Evolutionary conservation across 352 stramenopile genomes (phyloP).

Genomic region (Phytophthora kernoviae): DNA sequence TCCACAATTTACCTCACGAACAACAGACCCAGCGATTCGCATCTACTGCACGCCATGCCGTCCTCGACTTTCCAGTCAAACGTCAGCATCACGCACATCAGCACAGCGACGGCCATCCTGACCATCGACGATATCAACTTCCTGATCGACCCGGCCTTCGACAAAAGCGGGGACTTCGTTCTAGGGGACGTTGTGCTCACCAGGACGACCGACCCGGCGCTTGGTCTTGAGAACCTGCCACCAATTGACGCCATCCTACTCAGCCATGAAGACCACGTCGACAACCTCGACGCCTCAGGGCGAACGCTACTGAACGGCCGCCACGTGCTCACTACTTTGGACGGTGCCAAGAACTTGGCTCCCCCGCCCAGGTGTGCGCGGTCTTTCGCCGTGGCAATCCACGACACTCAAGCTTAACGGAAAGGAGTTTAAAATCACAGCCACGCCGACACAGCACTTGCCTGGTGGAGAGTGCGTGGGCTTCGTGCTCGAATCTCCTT

Average conservation of each 20-base stretch:
- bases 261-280: conserved; percentile 44
- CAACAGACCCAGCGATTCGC: background rate
- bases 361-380: conserved; percentile 39
- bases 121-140: conserved; percentile 51
- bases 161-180: conserved; percentile 23
- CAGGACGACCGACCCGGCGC: conserved; percentile 21
- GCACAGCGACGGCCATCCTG: conserved; percentile 41
- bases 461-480: conserved; percentile 38
- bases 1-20: background rate
- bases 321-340: conserved; percentile 39
- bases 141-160: conserved; percentile 40
- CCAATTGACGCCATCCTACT: conserved; percentile 40
- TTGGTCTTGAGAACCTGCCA: conserved; percentile 35
- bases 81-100: conserved; percentile 46
- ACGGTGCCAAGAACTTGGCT: conserved; percentile 48
- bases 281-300: conserved; percentile 42
- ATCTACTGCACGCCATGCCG: conserved; percentile 6
- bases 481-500: conserved; percentile 40
- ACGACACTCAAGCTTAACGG: conserved; percentile 30
- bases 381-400: conserved; percentile 37
- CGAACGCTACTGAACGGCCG: conserved; percentile 48
- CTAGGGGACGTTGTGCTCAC: conserved; percentile 10
- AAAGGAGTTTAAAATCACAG: conserved; percentile 46
- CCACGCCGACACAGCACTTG: conserved; percentile 42
- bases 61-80: conserved; percentile 34